A percentile compares a stretch with the other conserved stretches of the same genome.
These are phyloP conservation scores for Fomitopsis pinicola DNA, from an alignment of 1,284 basidiomycete genomes.

Conservation along the genomic window DNA sequence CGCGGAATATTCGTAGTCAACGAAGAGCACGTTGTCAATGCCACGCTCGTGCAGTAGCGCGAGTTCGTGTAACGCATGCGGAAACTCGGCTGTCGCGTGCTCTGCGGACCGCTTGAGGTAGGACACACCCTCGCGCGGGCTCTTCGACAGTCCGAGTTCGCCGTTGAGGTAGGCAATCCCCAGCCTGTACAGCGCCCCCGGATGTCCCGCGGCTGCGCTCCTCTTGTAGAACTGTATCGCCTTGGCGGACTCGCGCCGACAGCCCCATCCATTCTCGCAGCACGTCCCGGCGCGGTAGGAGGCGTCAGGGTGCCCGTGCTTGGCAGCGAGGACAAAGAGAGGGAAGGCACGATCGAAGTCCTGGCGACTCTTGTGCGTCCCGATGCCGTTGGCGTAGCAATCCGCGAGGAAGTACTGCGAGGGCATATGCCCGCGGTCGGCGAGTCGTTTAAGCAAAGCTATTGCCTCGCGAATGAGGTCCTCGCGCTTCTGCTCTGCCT, in stretches of 20 bases:
- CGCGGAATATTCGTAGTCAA: slow-evolving; percentile 92
- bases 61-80: slow-evolving; percentile 94
- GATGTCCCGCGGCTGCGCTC: slow-evolving; percentile 87
- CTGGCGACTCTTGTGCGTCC: slow-evolving; percentile 83
- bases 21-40: slow-evolving; percentile 94
- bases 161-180: slow-evolving; percentile 97
- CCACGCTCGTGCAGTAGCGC: slow-evolving; percentile 94
- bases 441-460: slow-evolving; percentile 81
- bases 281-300: slow-evolving; percentile 96
- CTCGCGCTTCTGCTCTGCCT: slow-evolving; percentile 76
- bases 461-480: slow-evolving; percentile 87
- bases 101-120: slow-evolving; percentile 98
- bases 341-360: slow-evolving; percentile 98
- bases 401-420: slow-evolving; percentile 98
- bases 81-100: slow-evolving; percentile 91
- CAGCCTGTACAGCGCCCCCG: slow-evolving; percentile 94
- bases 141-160: slow-evolving; percentile 82
- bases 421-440: slow-evolving; percentile 90
- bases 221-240: slow-evolving; percentile 94
- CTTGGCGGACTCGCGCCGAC: slow-evolving; percentile 87
- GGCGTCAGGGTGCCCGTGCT: slow-evolving; percentile 97
- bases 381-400: slow-evolving; percentile 96
- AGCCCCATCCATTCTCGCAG: slow-evolving; percentile 99
- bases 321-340: slow-evolving; percentile 92
- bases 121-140: slow-evolving; percentile 95